A percentile compares a stretch with the other conserved stretches of the same genome.
Conservation (phyloP, 2,329 filamentous ascomycete species). For the Sporothrix protearum region DNA sequence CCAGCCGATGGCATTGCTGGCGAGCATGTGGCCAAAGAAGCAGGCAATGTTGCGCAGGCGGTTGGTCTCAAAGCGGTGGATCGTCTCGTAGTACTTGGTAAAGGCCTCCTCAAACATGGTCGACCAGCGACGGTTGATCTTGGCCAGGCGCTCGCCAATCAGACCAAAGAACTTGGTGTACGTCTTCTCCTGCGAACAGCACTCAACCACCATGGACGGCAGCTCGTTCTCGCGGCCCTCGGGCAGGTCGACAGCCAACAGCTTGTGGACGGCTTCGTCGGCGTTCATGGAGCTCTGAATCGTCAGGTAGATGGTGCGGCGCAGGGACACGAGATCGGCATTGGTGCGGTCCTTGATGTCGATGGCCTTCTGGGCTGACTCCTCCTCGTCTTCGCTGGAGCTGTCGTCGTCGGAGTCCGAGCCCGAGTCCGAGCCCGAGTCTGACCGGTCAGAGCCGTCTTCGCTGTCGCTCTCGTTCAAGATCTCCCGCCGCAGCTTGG, state of each 20-base stretch:
- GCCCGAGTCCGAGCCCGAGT: conserved; percentile 40
- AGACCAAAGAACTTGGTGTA: conserved; percentile 97
- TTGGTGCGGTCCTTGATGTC: conserved; percentile 99
- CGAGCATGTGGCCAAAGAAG: conserved; percentile 88
- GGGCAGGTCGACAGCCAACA: conserved; percentile 90
- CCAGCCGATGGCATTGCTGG: conserved; percentile 87
- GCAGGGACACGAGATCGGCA: conserved; percentile 87
- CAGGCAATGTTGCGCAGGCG: conserved; percentile 89
- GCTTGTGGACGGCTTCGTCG: conserved; percentile 94
- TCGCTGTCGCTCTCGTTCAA: conserved; percentile 83
- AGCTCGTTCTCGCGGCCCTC: conserved; percentile 83
- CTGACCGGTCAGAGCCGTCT: conserved; percentile 57
- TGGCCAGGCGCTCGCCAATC: conserved; percentile 91
- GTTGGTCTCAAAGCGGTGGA: conserved; percentile 96
- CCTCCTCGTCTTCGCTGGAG: conserved; percentile 59
- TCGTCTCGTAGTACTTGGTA: conserved; percentile 91
- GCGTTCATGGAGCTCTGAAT: conserved; percentile 96
- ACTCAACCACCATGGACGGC: conserved; percentile 95
- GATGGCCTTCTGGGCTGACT: conserved; percentile 73
- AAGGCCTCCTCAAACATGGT: conserved; percentile 90
- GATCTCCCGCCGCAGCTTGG: conserved; percentile 87
- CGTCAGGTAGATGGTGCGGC: conserved; percentile 92
- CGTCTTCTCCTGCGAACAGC: conserved; percentile 91
- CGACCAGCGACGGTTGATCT: conserved; percentile 91
- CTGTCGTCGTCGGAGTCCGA: conserved; percentile 54